Base-by-base conservation (phyloP, 1,139 yeast species). In the Yamadazyma diospyri region DNA sequence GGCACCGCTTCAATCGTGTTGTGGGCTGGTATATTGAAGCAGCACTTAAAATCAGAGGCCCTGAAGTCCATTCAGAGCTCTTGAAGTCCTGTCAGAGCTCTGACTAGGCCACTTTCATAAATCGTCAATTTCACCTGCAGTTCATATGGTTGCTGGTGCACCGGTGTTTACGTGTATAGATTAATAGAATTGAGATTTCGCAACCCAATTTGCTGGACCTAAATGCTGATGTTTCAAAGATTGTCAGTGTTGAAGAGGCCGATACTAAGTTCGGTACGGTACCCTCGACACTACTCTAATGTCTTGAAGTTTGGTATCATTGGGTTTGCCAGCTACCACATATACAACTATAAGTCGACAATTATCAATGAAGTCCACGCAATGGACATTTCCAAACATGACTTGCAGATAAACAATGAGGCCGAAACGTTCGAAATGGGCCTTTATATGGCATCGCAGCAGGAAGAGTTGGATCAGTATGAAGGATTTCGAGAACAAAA, bases 401-500 rank as follows among this genome's bases (percentile, higher is more conserved):
- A 52, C 26, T 50, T 69, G 23, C 35, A 37, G 3, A 78, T 84
- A 0, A 71, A 65, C 35, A 50, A 64, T 2, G 49, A 44, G 0
- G 77, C 79, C 2, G 82, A 78, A 24, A 83, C 92, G 0, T 81
- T 69, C 54, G 92, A 83, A 52, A 68, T 69, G 63, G 86, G 86
- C 0, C 61, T 83, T 3, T 82, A 66, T 48, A 42, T 59, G n/a
- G 69, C 86, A 0, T 81, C 89, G 0, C 80, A 77, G 43, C 54
- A 57, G 17, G 87, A 67, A 34, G 74, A 70, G 35, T 37, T 50
- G 2, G 48, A 51, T 1, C 62, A 59, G 18, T 61, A 46, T 38
- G 36, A 47, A 3, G 41, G 42, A 2, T 55, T 53, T 35, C 40
- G 69, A 18, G 30, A 40, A 1, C 35, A 53, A 21, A 48, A 57